A percentile compares a stretch with the other conserved stretches of the same genome.
These are phyloP conservation scores for Waltiozyma sp. DNA, from an alignment of 1,139 yeast species.

Conservation along the genomic window DNA sequence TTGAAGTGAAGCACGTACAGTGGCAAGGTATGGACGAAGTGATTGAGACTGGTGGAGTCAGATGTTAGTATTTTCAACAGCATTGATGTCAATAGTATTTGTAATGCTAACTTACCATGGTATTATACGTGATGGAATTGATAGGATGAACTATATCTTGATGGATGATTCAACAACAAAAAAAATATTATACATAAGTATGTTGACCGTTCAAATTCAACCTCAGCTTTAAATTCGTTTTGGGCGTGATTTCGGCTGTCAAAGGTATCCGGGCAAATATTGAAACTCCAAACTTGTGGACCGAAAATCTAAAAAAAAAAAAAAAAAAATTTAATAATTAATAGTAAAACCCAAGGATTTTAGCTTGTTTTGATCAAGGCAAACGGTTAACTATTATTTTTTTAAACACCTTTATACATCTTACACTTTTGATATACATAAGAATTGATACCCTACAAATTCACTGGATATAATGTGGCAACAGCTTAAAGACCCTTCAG, in stretches of 20 bases:
- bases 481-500: conserved; percentile 51
- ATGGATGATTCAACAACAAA: too few relatives aligned
- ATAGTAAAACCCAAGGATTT: too few relatives aligned
- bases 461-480: conserved; percentile 36
- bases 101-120: neutral
- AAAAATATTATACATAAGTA: too few relatives aligned
- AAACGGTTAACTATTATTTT: too few relatives aligned
- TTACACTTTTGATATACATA: too few relatives aligned
- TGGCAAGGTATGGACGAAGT: conserved; percentile 84
- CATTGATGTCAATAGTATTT: neutral
- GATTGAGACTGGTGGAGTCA: conserved; percentile 60
- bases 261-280: neutral
- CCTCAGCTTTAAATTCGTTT: neutral
- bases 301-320: neutral
- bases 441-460: too few relatives aligned
- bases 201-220: too few relatives aligned
- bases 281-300: too few relatives aligned
- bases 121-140: neutral
- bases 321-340: too few relatives aligned
- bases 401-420: too few relatives aligned
- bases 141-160: neutral
- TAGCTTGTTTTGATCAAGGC: too few relatives aligned
- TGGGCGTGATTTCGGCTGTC: neutral
- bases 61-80: neutral
- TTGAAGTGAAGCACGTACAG: conserved; percentile 86